Conservation (phyloP, 139 green algal species). For the Picochlorum sp. region DNA sequence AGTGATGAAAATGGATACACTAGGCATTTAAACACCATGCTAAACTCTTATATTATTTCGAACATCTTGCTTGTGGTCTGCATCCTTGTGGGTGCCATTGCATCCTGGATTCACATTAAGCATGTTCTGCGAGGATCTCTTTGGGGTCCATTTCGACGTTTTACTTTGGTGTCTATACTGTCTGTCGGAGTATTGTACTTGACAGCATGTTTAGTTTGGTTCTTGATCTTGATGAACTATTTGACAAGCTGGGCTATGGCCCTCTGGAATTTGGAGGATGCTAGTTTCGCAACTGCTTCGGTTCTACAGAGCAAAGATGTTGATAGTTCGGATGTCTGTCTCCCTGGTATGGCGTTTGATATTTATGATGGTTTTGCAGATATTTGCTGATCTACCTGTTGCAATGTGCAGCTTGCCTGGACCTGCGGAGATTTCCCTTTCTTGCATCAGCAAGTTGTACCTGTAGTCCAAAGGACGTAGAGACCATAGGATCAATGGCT, state of each 20-base stretch:
- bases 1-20: conserved; percentile 10
- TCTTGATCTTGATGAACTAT: background rate
- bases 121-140: conserved; percentile 14
- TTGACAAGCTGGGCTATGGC: conserved; percentile 5
- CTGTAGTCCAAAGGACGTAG: background rate
- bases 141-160: background rate
- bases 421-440: background rate
- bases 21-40: conserved; percentile 7
- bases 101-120: background rate
- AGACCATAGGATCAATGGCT: background rate
- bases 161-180: background rate
- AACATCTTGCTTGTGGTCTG: conserved; percentile 6
- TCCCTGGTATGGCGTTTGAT: too few species aligned
- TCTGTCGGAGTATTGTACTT: background rate
- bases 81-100: background rate
- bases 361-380: too few species aligned
- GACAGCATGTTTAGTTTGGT: conserved; percentile 7
- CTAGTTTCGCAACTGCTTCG: background rate
- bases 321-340: too few species aligned
- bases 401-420: background rate
- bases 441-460: background rate
- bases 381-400: too few species aligned
- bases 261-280: conserved; percentile 3
- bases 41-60: background rate
- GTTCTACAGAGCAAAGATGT: too few species aligned